Evolutionary conservation across 1,284 basidiomycete species (phyloP).

Genomic region (Trichosporon coremiiforme): DNA sequence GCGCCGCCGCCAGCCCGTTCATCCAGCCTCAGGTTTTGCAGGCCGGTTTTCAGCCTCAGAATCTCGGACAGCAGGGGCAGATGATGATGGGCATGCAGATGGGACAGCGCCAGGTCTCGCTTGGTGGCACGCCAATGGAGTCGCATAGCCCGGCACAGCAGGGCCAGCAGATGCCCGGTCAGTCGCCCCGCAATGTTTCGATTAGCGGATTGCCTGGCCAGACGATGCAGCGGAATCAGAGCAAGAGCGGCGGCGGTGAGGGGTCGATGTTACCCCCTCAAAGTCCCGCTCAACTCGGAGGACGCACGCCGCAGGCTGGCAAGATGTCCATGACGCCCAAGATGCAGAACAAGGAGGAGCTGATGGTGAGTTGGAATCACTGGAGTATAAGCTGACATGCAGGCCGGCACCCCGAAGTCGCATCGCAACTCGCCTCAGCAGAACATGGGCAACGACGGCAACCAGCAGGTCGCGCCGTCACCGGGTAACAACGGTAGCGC

Average conservation of each 20-base stretch:
- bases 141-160: conserved; percentile 28
- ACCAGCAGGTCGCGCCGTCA: conserved; percentile 12
- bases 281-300: conserved; percentile 41
- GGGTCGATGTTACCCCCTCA: conserved; percentile 52
- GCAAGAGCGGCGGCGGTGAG: conserved; percentile 37
- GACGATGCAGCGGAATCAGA: conserved; percentile 46
- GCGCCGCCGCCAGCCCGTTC: conserved; percentile 41
- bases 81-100: conserved; percentile 26
- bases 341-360: conserved; percentile 38
- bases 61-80: conserved; percentile 26
- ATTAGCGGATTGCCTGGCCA: conserved; percentile 30
- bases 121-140: conserved; percentile 24
- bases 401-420: conserved; percentile 50
- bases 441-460: conserved; percentile 3
- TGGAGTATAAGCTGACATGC: conserved; percentile 2
- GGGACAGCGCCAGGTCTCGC: conserved; percentile 23
- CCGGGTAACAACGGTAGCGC: conserved; percentile 20
- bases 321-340: conserved; percentile 31
- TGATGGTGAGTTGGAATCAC: conserved; percentile 32
- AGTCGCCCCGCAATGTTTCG: conserved; percentile 27
- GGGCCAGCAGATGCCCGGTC: conserved; percentile 18
- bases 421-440: conserved; percentile 45
- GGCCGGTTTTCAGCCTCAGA: conserved; percentile 28
- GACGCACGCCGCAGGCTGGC: conserved; percentile 39
- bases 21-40: conserved; percentile 36